Percentiles rank a stretch among this genome's conserved stretches.
phyloP scores from a whole-genome alignment of 371 early-diverging fungal genomes.

The Mucor mucedo region DNA sequence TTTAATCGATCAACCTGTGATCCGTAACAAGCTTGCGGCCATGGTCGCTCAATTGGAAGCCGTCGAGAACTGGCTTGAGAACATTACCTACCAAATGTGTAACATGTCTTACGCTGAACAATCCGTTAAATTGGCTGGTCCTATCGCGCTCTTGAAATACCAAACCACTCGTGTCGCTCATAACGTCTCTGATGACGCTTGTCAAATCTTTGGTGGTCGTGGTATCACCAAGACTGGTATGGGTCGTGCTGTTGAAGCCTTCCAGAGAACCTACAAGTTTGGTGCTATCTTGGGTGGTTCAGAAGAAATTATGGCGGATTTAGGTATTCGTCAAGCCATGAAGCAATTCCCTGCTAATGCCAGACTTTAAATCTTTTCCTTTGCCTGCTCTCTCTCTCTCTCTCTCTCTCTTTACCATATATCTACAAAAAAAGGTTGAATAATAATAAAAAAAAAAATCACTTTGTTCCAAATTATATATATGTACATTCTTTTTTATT shows the following conservation, averaged over 20 bases:
- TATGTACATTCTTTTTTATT: too few relatives aligned
- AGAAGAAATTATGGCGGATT: slow-evolving; percentile 66
- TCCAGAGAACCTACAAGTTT: slow-evolving; percentile 51
- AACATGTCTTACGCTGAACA: slow-evolving; percentile 67
- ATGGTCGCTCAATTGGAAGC: slow-evolving; percentile 70
- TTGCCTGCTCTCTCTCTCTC: too few relatives aligned
- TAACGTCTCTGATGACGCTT: slow-evolving; percentile 63
- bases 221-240: slow-evolving; percentile 71
- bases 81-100: slow-evolving; percentile 69
- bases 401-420: too few relatives aligned
- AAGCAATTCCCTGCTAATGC: slow-evolving; percentile 39
- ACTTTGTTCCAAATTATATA: too few relatives aligned
- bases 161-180: slow-evolving; percentile 64
- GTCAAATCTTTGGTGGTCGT: slow-evolving; percentile 76
- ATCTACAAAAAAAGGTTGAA: too few relatives aligned
- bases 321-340: slow-evolving; percentile 57
- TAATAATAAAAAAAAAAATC: too few relatives aligned
- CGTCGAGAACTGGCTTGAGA: slow-evolving; percentile 66
- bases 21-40: slow-evolving; percentile 66
- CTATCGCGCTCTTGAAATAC: slow-evolving; percentile 68
- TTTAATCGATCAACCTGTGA: slow-evolving; percentile 68
- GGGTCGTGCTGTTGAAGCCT: slow-evolving; percentile 60
- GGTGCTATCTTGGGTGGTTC: slow-evolving; percentile 86
- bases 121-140: slow-evolving; percentile 67
- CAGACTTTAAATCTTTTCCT: slow-evolving; percentile 20